These are phyloP conservation scores for Megacollybia platyphylla DNA, from an alignment of 1,284 basidiomycete genomes.

Conservation along the genomic window DNA sequence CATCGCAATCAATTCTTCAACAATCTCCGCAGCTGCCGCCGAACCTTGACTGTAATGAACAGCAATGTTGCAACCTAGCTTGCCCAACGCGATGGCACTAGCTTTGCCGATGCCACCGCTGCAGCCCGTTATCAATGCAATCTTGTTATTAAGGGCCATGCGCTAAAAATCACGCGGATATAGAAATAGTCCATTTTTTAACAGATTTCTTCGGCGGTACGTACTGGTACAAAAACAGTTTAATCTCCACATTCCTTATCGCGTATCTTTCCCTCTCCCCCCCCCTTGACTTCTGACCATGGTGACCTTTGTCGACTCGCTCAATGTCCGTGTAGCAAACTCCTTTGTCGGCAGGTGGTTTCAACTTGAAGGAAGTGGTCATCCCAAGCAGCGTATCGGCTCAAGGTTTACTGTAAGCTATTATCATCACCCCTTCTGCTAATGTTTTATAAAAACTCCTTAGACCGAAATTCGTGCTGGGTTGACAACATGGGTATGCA, in stretches of 20 bases:
- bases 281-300: slow-evolving; percentile 14
- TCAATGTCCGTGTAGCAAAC: slow-evolving; percentile 46
- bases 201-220: too few relatives aligned
- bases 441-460: slow-evolving; percentile 4
- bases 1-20: slow-evolving; percentile 19
- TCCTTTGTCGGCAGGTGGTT: slow-evolving; percentile 73
- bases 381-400: slow-evolving; percentile 59
- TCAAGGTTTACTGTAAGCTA: slow-evolving; percentile 59
- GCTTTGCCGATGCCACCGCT: slow-evolving; percentile 34
- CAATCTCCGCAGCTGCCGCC: slow-evolving; percentile 21
- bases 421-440: not conserved
- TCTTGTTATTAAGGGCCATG: too few relatives aligned
- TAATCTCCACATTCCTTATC: slow-evolving; percentile 4
- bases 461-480: slow-evolving; percentile 77
- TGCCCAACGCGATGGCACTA: slow-evolving; percentile 30
- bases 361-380: slow-evolving; percentile 74
- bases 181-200: too few relatives aligned
- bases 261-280: slow-evolving; percentile 5
- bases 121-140: too few relatives aligned
- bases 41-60: slow-evolving; percentile 32
- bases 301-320: slow-evolving; percentile 25
- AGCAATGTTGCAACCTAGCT: slow-evolving; percentile 34
- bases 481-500: slow-evolving; percentile 67
- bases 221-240: not conserved
- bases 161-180: too few relatives aligned